Percentiles rank a stretch among this genome's conserved stretches.
Conservation (phyloP, 129 eudicot species). For the Kitagawia praeruptora region DNA sequence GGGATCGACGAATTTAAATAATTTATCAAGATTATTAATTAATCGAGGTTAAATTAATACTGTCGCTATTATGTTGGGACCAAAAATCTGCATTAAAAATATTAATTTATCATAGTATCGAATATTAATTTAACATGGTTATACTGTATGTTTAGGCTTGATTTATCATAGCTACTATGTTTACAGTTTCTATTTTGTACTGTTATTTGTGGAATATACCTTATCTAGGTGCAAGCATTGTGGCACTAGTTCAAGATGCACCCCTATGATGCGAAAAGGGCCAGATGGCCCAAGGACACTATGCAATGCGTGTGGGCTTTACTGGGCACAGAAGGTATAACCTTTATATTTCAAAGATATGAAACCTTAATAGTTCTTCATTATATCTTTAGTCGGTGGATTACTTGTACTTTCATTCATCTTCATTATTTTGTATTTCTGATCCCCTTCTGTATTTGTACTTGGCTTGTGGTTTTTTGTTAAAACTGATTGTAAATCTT, state of each 20-base stretch:
- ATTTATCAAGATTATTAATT: too few species aligned
- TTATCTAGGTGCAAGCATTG: constrained; percentile 46
- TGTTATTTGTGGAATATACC: background rate
- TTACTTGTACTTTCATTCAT: background rate
- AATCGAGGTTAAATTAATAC: too few species aligned
- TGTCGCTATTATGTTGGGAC: too few species aligned
- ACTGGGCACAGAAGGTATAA: constrained; percentile 58
- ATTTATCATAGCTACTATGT: background rate
- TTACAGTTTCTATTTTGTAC: background rate
- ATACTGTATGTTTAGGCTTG: background rate
- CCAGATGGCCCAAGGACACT: constrained; percentile 67
- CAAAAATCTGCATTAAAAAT: too few species aligned
- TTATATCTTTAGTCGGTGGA: background rate
- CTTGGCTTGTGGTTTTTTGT: background rate
- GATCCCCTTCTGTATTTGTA: background rate
- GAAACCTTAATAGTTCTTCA: background rate
- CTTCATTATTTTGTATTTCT: background rate
- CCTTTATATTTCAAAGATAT: background rate
- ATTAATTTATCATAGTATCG: too few species aligned
- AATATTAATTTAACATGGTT: too few species aligned
- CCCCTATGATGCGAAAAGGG: constrained; percentile 75
- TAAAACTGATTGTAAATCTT: background rate
- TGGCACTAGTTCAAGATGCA: constrained; percentile 42
- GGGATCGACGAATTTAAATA: too few species aligned
- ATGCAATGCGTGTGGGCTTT: constrained; percentile 76